Evolutionary conservation across 176 grass and related monocot genomes (phyloP), one percentile per base, ranked within the genome.

Genomic region (Elaeis guineensis): DNA sequence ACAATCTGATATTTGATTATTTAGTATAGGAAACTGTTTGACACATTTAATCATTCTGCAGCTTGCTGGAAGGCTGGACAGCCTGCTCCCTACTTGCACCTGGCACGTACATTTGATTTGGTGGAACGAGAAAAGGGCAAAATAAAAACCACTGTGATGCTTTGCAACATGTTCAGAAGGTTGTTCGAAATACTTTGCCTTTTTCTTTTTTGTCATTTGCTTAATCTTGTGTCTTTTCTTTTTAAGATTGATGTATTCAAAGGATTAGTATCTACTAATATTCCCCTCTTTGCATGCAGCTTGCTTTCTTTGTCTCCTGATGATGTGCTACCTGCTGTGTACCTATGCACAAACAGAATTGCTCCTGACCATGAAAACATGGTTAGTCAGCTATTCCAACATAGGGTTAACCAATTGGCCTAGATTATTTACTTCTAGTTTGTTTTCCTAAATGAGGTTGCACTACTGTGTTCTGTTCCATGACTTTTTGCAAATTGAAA

Each of bases 111-210:
- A 70, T 90, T 91, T 88, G 85, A 91, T 83, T 73, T 87, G 66
- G 78, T 91, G 62, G 87, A 97, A 73, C 67, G 63, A 81, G 92
- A 91, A 82, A 97, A 91, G 75, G 87, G 92, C 76, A 97, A 85
- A 70, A 91, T 97, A 62, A 91, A 91, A 73, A 88, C 70, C 61
- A 82, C 58, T 49, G 17, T 75, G 67, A 91, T 88, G 64, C 82
- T 97, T 78, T 91, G 92, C 73, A 91, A 97, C 66, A 97, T 97
- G 87, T 85, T 91, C 58, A 80, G 87, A 70, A 91, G 92, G 87
- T 97, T 85, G 49, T 9, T 44, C 2, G 9, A 44, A 14, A 55
- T 21, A 9, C 18, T 22, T 19, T 55, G 54, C 2, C 20, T 18
- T 55, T 19, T 19, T 19, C 1, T 11, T 55, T 55, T 12, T 55